These are phyloP conservation scores for Trichophyton rubrum DNA, from an alignment of 2,329 filamentous ascomycete species.

Conservation along the genomic window DNA sequence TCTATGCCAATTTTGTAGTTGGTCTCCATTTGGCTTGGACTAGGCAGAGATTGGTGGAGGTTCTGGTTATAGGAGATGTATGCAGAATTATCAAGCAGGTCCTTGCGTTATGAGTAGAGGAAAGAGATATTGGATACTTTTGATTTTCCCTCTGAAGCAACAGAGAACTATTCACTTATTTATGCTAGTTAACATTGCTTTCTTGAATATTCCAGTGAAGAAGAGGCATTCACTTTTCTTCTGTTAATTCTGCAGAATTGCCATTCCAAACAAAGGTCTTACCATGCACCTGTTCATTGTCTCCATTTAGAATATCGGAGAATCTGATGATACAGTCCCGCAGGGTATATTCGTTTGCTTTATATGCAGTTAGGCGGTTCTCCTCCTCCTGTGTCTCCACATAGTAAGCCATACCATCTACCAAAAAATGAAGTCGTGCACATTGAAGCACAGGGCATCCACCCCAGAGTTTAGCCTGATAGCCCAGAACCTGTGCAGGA, in stretches of 20 bases:
- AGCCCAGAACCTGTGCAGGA: conserved; percentile 17
- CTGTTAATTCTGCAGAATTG: conserved; percentile 1
- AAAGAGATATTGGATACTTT: no score
- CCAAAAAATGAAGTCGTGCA: conserved; percentile 8
- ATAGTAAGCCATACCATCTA: conserved; percentile 18
- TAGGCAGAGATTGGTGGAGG: no score
- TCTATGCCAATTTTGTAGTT: no score
- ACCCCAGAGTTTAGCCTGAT: conserved; percentile 20
- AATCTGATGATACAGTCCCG: background rate
- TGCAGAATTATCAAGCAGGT: no score
- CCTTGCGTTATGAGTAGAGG: no score
- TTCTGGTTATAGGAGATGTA: no score
- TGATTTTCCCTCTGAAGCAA: no score
- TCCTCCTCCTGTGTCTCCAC: conserved; percentile 9
- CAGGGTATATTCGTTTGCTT: conserved; percentile 4
- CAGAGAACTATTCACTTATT: no score
- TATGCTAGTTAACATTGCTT: no score
- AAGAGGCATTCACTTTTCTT: background rate
- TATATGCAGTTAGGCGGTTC: conserved; percentile 3
- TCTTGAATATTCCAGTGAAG: background rate
- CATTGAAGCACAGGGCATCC: conserved; percentile 19
- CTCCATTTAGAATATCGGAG: background rate
- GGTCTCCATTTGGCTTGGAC: no score
- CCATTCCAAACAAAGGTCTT: conserved; percentile 4
- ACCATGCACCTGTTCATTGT: background rate